These are phyloP conservation scores for Allantophomopsis cytisporea DNA, from an alignment of 2,329 filamentous ascomycete species.

Conservation along the genomic window DNA sequence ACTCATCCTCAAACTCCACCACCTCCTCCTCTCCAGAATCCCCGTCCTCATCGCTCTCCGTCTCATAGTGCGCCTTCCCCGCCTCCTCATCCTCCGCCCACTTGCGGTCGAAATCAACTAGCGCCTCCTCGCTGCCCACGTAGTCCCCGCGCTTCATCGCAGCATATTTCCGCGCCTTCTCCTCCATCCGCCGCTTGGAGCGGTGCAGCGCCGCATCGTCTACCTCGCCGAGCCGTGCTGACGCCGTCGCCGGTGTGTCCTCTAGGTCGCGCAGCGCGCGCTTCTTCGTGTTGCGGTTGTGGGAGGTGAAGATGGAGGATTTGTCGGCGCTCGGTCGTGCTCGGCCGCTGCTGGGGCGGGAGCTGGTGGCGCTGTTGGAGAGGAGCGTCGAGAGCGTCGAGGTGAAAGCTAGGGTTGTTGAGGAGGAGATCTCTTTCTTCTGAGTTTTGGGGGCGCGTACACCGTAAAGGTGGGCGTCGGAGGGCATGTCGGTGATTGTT, in stretches of 20 bases:
- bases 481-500: conserved; percentile 37
- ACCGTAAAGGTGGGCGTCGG: conserved; percentile 60
- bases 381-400: conserved; percentile 78
- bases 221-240: conserved; percentile 44
- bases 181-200: conserved; percentile 71
- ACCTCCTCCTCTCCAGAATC: conserved; percentile 35
- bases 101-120: conserved; percentile 93
- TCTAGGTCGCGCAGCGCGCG: conserved; percentile 45
- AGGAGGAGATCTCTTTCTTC: conserved; percentile 56
- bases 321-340: conserved; percentile 42
- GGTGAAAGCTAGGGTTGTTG: conserved; percentile 70
- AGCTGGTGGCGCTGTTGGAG: conserved; percentile 28
- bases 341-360: conserved; percentile 30
- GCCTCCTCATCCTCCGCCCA: conserved; percentile 60
- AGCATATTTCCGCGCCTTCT: conserved; percentile 79
- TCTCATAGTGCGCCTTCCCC: conserved; percentile 20
- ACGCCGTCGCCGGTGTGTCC: conserved; percentile 33
- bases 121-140: conserved; percentile 40
- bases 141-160: conserved; percentile 86
- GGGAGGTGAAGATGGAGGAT: conserved; percentile 53
- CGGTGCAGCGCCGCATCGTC: conserved; percentile 43
- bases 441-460: conserved; percentile 53
- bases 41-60: conserved; percentile 49
- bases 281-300: conserved; percentile 49
- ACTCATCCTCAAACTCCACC: conserved; percentile 87